Conservation (phyloP, 805 yeast genomes). For the Sporopachydermia lactativora region DNA sequence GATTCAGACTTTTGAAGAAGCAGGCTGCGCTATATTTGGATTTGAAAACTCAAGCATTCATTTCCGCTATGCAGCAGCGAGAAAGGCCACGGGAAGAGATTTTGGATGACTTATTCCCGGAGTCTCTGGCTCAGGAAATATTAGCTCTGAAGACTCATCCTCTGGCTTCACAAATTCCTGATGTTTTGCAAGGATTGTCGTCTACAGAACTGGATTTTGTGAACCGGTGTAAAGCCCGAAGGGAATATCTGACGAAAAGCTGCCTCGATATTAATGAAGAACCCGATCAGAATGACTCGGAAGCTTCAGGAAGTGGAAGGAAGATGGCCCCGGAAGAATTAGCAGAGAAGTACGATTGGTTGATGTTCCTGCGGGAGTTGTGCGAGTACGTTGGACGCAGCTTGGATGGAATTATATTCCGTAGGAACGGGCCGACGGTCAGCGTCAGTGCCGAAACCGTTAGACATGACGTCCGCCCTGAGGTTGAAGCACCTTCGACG, state of each 20-base stretch:
- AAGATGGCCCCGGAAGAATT: constrained; percentile 34
- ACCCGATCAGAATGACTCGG: too few relatives aligned
- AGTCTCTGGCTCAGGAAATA: constrained; percentile 34
- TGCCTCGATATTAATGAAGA: constrained; percentile 4
- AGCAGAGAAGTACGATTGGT: constrained; percentile 73
- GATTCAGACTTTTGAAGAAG: constrained; percentile 54
- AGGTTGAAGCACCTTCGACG: background rate
- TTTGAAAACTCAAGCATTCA: constrained; percentile 88
- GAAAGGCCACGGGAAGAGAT: constrained; percentile 51
- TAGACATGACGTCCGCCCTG: too few relatives aligned
- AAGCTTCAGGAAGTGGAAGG: too few relatives aligned
- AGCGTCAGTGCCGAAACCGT: too few relatives aligned
- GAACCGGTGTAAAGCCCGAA: constrained; percentile 56
- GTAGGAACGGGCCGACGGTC: too few relatives aligned
- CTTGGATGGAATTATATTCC: background rate
- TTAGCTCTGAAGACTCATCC: constrained; percentile 14
- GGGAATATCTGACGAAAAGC: constrained; percentile 38
- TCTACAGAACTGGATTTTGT: constrained; percentile 76
- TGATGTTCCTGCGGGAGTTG: constrained; percentile 63
- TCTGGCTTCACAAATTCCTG: constrained; percentile 10
- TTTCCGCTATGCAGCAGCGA: constrained; percentile 60
- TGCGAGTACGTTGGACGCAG: constrained; percentile 63
- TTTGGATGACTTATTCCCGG: constrained; percentile 65
- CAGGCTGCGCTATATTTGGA: constrained; percentile 75
- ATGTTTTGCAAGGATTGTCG: constrained; percentile 26